Evolutionary conservation across 805 yeast species (phyloP), one percentile per base, ranked within the genome.

Genomic region (Sugiyamaella marilandica): DNA sequence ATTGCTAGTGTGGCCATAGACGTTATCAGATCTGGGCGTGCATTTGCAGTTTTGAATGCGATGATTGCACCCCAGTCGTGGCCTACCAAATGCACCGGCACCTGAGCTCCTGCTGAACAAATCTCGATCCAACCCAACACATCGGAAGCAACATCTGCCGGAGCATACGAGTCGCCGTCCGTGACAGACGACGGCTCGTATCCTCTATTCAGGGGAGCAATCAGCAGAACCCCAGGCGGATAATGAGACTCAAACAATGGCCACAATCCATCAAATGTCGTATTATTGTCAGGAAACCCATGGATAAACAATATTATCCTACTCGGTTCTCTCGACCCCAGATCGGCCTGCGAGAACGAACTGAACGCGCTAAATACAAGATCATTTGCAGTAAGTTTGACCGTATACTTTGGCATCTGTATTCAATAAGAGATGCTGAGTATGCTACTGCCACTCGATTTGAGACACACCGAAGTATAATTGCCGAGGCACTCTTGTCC

Each of bases 11-110:
- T 48, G 2, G 53, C 52, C 26, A 57, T 47, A 2, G 59, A 53
- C 2, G 58, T 43, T 31, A 63, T 39, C 21, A 53, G 47, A 7
- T 60, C 59, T 1, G 65, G 65, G 43, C 49, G 49, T n/a, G 47
- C 16, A 33, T 37, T 35, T 9, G 59, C 62, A 11, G 55, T 51
- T n/a, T 54, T 47, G 53, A 55, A 63, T 2, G 59, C 43, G n/a
- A 50, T 57, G 9, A 60, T 31, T 0, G 66, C 64, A 14, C 66
- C 66, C 66, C 66, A 63, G 46, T 63, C 66, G 45, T 63, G 66
- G 21, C 66, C 66, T 8, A 63, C 55, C 1, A 63, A 18, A 49
- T 63, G 63, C 2, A 57, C 59, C 1, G 59, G 63, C 10, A 41
- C 31, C 34, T 45, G 35, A 10, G 37, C 24, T 11, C 46, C 34